Evolutionary conservation across 202 grass and related monocot species (phyloP), one percentile per base, ranked within the genome.

Genomic region (Carex arenaria): DNA sequence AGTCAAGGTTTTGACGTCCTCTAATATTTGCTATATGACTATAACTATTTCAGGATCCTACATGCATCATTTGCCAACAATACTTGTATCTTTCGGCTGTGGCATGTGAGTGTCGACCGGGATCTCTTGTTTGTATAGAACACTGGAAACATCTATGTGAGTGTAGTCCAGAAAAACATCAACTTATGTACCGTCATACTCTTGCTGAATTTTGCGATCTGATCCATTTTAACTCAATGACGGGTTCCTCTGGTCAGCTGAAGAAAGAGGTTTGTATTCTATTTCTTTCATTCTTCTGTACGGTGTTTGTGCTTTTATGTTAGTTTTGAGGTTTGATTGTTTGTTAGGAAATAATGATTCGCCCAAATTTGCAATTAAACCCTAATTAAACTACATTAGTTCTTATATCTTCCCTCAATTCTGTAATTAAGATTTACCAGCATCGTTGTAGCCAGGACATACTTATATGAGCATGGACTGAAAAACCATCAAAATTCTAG

Each of bases 141-240:
- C 94, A 97, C 81, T 97, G 94, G 94, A 89, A 84, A 88, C 94
- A 93, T 82, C 88, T 97, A 84, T 97, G 94, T 78, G 94, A 97
- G 89, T 97, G 94, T 85, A 82, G 67, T 85, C 74, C 92, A 34
- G 82, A 89, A 89, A 97, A 94, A 80, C 89, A 68, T 87, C 84
- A 85, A 69, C 87, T 97, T 86, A 83, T 89, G 83, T 97, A 97
- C 82, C 94, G 90, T 71, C 92, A 97, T 86, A 94, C 87, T 88
- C 90, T 97, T 78, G 94, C 92, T 73, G 90, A 97, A 75, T 88
- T 97, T 88, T 80, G 79, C 55, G 90, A 97, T 85, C 85, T 97
- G 80, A 84, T 94, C 65, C 67, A 62, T 74, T 70, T 86, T 45
- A 64, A 87, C 32, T 80, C 76, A 60, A 62, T 86, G 78, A 79